Percentiles rank a stretch among this genome's conserved stretches.
phyloP scores from a whole-genome alignment of 1,284 basidiomycete species.

The Xerocomus nothofagi region DNA sequence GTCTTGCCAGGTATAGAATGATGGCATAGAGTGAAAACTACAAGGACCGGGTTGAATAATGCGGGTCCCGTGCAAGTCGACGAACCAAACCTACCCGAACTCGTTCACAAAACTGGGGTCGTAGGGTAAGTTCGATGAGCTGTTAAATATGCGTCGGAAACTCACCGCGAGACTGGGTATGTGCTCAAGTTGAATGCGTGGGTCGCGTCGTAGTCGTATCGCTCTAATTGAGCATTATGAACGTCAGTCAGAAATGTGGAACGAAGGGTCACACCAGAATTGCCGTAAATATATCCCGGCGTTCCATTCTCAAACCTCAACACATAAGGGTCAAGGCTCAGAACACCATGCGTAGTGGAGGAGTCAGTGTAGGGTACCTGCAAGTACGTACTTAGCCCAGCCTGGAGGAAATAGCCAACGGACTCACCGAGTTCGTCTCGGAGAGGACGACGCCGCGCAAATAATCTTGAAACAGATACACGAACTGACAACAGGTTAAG shows the following conservation, averaged over 20 bases:
- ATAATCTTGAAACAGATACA: slow-evolving; percentile 54
- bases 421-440: slow-evolving; percentile 50
- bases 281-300: slow-evolving; percentile 56
- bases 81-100: slow-evolving; percentile 46
- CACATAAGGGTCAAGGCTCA: slow-evolving; percentile 57
- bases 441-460: slow-evolving; percentile 49
- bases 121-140: not conserved
- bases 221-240: slow-evolving; percentile 36
- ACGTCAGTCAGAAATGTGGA: not conserved
- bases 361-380: slow-evolving; percentile 63
- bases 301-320: slow-evolving; percentile 54
- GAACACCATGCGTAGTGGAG: slow-evolving; percentile 58
- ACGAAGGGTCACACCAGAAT: slow-evolving; percentile 40
- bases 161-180: slow-evolving; percentile 51
- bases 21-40: slow-evolving; percentile 67
- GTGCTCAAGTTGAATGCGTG: slow-evolving; percentile 57
- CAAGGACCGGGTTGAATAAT: not conserved
- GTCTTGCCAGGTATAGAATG: slow-evolving; percentile 63
- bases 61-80: not conserved
- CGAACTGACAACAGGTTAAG: slow-evolving; percentile 37
- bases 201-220: slow-evolving; percentile 58
- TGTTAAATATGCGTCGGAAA: not conserved
- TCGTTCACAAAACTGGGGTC: slow-evolving; percentile 55
- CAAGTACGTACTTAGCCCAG: not conserved
- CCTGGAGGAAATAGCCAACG: not conserved